These are phyloP conservation scores for Spongiforma sp. DNA, from an alignment of 1,284 basidiomycete genomes.

Conservation along the genomic window DNA sequence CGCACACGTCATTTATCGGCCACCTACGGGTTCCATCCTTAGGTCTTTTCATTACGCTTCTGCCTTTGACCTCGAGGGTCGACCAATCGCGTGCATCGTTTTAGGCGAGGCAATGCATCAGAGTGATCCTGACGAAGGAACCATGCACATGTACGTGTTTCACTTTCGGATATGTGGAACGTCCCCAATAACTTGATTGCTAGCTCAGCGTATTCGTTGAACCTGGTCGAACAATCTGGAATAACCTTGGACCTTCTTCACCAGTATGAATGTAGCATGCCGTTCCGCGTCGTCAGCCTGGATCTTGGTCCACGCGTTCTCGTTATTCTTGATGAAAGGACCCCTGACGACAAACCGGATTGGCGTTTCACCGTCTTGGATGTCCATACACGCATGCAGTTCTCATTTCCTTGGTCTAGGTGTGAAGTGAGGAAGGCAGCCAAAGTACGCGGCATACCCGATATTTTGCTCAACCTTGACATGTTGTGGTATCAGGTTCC, in stretches of 20 bases:
- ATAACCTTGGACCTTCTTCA: slow-evolving; percentile 22
- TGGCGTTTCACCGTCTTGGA: slow-evolving; percentile 21
- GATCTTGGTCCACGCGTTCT: slow-evolving; percentile 23
- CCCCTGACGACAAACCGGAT: neutral
- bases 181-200: neutral
- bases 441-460: slow-evolving; percentile 6
- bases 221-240: slow-evolving; percentile 2
- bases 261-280: slow-evolving; percentile 10
- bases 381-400: slow-evolving; percentile 11
- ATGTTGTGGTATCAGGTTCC: slow-evolving; percentile 4
- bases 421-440: neutral
- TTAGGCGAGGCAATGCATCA: slow-evolving; percentile 7
- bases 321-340: slow-evolving; percentile 5
- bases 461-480: neutral
- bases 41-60: slow-evolving; percentile 18
- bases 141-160: slow-evolving; percentile 9
- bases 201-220: slow-evolving; percentile 21
- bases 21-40: slow-evolving; percentile 1
- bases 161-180: neutral
- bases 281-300: slow-evolving; percentile 8
- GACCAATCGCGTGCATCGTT: slow-evolving; percentile 23
- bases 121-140: neutral
- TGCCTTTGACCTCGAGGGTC: slow-evolving; percentile 22
- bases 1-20: slow-evolving; percentile 17
- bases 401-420: slow-evolving; percentile 5